phyloP scores from a whole-genome alignment of 2,329 filamentous ascomycete genomes.

The Elsinoe perseae region DNA sequence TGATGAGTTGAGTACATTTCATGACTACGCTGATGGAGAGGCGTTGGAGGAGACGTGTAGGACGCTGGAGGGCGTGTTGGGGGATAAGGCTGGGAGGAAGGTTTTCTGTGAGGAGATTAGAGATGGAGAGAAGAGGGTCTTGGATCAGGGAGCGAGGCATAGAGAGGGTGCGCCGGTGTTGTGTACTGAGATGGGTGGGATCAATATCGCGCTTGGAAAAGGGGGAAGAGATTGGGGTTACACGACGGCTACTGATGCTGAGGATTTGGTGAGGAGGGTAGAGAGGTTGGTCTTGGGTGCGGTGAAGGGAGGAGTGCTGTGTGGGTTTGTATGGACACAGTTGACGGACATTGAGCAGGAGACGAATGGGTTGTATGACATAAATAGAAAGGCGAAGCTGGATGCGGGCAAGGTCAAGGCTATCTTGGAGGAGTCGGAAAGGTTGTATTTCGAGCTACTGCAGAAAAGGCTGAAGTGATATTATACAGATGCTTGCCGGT shows the following conservation, averaged over 20 bases:
- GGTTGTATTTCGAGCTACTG: constrained; percentile 35
- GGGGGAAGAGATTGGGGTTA: constrained; percentile 51
- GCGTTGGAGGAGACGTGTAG: constrained; percentile 50
- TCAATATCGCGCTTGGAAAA: constrained; percentile 50
- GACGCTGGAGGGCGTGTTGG: constrained; percentile 47
- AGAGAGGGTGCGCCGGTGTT: constrained; percentile 51
- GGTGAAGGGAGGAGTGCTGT: constrained; percentile 49
- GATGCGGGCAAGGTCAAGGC: constrained; percentile 49
- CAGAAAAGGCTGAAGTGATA: neutral
- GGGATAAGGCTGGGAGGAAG: constrained; percentile 41
- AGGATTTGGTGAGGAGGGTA: constrained; percentile 52
- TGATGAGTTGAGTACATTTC: constrained; percentile 59
- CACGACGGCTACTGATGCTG: constrained; percentile 54
- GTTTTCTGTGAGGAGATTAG: constrained; percentile 48
- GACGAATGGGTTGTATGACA: constrained; percentile 59
- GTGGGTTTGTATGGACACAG: constrained; percentile 60
- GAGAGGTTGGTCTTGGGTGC: constrained; percentile 53
- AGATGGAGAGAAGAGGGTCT: constrained; percentile 17
- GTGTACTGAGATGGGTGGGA: constrained; percentile 60
- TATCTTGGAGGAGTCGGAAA: constrained; percentile 48
- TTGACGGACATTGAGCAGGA: constrained; percentile 58
- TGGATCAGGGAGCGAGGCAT: constrained; percentile 39
- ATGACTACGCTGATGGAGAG: constrained; percentile 56
- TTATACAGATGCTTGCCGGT: neutral
- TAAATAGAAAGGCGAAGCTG: constrained; percentile 54